Evolutionary conservation across 768 basidiomycete genomes (phyloP), one percentile per base, ranked within the genome.

Genomic region (Boletus subcaerulescens): DNA sequence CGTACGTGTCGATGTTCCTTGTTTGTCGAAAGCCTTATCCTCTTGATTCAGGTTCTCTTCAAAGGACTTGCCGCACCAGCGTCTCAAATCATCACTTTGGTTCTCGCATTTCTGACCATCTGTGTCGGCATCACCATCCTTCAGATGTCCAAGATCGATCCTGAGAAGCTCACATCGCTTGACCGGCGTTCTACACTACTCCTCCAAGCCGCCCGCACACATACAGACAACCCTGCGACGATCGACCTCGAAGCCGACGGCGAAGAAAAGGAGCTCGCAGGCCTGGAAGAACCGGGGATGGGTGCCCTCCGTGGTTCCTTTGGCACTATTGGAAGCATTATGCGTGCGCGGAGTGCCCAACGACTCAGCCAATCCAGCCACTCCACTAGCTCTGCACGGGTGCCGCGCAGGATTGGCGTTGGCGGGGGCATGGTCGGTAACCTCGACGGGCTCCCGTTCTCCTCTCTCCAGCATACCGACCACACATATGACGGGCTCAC

Each of bases 121-220:
- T 93, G 90, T 65, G 74, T 92, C 20, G 96, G 96, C 18, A 98
- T 98, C 69, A 90, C 89, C 31, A 86, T 99, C 59, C 84, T 99
- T 9, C 97, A 99, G 73, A 88, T 96, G 83, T 92, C 89, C 69
- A 92, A 92, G 74, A 84, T 98, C 60, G 96, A 99, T 66, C 96
- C 97, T 11, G 78, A 77, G 18, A 73, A 84, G 50, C 79, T 98
- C 65, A 76, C 77, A 54, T 83, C 84, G 45, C 87, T 99, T 63
- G 97, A 98, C 68, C 80, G 96, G 17, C 81, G 89, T 33, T 89
- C 91, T 2, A 98, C 97, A 0, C 81, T 98, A 45, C 83, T 99
- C 22, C 80, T 99, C 32, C 86, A 91, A 70, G 95, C 92, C n/a
- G 81, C 92, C 2, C 82, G 85, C 18, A 67, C 77, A 22, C 83